Conservation (phyloP, 345 rosid genomes). For the Moricandia arvensis region DNA sequence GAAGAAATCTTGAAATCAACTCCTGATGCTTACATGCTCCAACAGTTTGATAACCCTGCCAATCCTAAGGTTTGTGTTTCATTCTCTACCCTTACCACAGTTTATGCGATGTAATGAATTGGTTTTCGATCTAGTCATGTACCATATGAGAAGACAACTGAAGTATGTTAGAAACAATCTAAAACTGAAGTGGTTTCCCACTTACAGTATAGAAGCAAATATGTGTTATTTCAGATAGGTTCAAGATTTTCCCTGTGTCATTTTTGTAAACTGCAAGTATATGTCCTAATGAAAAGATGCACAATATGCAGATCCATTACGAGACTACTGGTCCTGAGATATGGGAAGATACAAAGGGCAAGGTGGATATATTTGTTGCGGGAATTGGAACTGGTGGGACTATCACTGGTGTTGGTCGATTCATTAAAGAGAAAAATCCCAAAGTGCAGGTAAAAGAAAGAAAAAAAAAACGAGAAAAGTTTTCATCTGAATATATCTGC, state of each 20-base stretch:
- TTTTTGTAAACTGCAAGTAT: not conserved
- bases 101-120: not conserved
- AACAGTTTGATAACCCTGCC: conserved; percentile 85
- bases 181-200: not conserved
- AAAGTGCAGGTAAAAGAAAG: conserved; percentile 54
- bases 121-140: conserved; percentile 11
- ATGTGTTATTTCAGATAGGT: not conserved
- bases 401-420: conserved; percentile 69
- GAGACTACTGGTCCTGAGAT: conserved; percentile 90
- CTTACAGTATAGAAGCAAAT: not conserved
- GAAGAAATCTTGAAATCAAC: conserved; percentile 70
- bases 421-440: conserved; percentile 62
- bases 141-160: not conserved
- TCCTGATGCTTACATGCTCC: conserved; percentile 70
- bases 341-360: conserved; percentile 82
- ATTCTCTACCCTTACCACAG: not conserved
- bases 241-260: not conserved
- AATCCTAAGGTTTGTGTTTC: conserved; percentile 62
- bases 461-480: too few relatives aligned
- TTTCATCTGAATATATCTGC: not conserved
- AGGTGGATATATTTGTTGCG: conserved; percentile 68
- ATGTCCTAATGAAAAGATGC: not conserved
- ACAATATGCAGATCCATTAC: conserved; percentile 58
- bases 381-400: conserved; percentile 97
- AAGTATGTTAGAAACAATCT: not conserved